Conservation (phyloP, 2,329 filamentous ascomycete genomes). For the Aspergillus puulaauensis region DNA sequence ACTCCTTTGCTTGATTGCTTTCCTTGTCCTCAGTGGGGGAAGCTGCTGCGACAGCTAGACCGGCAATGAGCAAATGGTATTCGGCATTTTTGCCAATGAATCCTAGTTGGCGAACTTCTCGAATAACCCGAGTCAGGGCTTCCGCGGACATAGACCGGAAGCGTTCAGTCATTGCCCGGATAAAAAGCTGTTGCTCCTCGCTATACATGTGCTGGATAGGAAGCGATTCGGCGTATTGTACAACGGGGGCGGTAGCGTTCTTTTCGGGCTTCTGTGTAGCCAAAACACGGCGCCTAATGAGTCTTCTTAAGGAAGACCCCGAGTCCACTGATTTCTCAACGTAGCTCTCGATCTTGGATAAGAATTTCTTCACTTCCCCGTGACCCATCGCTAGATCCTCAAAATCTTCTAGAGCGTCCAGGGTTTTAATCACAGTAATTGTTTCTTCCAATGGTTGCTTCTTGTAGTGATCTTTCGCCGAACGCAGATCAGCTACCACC, state of each 20-base stretch:
- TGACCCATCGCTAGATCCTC: conserved; percentile 36
- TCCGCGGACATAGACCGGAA: conserved; percentile 35
- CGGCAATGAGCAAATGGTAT: conserved; percentile 37
- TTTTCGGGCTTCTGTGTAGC: conserved; percentile 29
- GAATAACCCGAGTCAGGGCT: conserved; percentile 30
- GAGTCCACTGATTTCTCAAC: conserved; percentile 35
- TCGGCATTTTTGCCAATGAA: conserved; percentile 28
- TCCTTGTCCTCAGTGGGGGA: conserved; percentile 40
- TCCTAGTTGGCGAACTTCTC: conserved; percentile 30
- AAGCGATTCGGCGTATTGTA: conserved; percentile 37
- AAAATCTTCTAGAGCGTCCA: conserved; percentile 41
- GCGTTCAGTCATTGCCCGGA: conserved; percentile 34
- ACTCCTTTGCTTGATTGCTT: conserved; percentile 31
- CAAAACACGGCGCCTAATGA: conserved; percentile 36
- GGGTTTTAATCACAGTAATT: conserved; percentile 35
- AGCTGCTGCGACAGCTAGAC: conserved; percentile 35
- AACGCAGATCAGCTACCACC: conserved; percentile 36
- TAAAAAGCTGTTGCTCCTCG: conserved; percentile 38
- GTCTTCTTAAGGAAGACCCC: conserved; percentile 25
- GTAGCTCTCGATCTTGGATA: conserved; percentile 37
- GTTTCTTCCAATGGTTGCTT: conserved; percentile 35
- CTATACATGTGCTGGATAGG: conserved; percentile 36
- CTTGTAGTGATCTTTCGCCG: conserved; percentile 34
- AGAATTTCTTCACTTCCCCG: conserved; percentile 34
- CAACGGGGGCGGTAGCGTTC: conserved; percentile 27